Percentiles rank a stretch among this genome's conserved stretches.
These are phyloP conservation scores for Didymellaceae sp. DNA, from an alignment of 2,329 filamentous ascomycete genomes.

Conservation along the genomic window DNA sequence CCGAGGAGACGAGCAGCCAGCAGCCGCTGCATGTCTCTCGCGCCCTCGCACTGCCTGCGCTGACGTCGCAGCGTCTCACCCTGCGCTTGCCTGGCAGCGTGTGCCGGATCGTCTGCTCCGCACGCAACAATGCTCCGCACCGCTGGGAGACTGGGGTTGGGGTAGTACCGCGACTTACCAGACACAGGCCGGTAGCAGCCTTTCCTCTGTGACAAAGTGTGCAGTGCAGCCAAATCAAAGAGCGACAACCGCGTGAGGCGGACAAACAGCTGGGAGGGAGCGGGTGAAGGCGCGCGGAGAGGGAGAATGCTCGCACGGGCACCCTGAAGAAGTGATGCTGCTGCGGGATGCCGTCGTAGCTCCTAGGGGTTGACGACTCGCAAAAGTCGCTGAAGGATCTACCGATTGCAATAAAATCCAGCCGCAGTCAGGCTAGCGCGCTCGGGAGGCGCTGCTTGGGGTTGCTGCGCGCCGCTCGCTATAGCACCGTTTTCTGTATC, in stretches of 20 bases:
- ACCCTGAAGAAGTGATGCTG: constrained; percentile 22
- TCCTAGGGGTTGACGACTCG: constrained; percentile 14
- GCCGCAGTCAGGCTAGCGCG: constrained; percentile 11
- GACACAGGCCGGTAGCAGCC: constrained; percentile 14
- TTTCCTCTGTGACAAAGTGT: neutral
- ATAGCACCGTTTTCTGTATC: neutral
- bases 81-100: constrained; percentile 2
- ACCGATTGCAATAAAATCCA: constrained; percentile 27
- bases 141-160: neutral
- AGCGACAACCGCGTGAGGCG: neutral
- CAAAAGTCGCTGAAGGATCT: constrained; percentile 23
- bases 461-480: constrained; percentile 4
- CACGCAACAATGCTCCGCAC: neutral
- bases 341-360: constrained; percentile 3
- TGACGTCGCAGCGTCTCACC: neutral
- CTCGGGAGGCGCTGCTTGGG: constrained; percentile 1
- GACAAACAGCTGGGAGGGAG: constrained; percentile 1
- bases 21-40: neutral
- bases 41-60: neutral
- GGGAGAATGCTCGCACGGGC: constrained; percentile 23
- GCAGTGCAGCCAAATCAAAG: constrained; percentile 3
- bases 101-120: constrained; percentile 1
- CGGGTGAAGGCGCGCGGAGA: constrained; percentile 9
- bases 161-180: constrained; percentile 17
- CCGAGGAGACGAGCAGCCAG: neutral